phyloP scores from a whole-genome alignment of 768 basidiomycete species.

The Trametes cingulata region DNA sequence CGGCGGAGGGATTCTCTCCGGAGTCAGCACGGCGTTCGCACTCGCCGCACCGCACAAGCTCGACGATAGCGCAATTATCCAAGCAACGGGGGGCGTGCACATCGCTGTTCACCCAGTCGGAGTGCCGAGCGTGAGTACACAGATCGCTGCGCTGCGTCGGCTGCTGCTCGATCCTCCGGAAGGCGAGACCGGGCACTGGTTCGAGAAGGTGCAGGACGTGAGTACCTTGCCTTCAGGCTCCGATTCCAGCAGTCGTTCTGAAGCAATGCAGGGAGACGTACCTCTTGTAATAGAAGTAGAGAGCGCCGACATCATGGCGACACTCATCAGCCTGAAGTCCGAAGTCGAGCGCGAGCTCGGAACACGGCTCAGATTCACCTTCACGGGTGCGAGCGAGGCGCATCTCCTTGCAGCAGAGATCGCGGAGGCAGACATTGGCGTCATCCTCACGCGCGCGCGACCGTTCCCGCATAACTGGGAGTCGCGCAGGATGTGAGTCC shows the following conservation, averaged over 20 bases:
- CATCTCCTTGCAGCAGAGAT: slow-evolving; percentile 71
- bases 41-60: slow-evolving; percentile 59
- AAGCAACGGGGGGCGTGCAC: slow-evolving; percentile 68
- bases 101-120: slow-evolving; percentile 52
- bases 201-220: background rate
- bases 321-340: slow-evolving; percentile 59
- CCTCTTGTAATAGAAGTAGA: slow-evolving; percentile 60
- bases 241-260: background rate
- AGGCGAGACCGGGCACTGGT: slow-evolving; percentile 30
- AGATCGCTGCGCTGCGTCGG: slow-evolving; percentile 57
- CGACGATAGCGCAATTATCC: slow-evolving; percentile 60
- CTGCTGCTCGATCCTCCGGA: slow-evolving; percentile 43
- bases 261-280: slow-evolving; percentile 43
- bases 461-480: slow-evolving; percentile 78
- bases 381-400: slow-evolving; percentile 60
- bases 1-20: slow-evolving; percentile 53
- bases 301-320: slow-evolving; percentile 68
- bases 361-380: slow-evolving; percentile 38
- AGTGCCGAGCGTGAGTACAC: slow-evolving; percentile 56
- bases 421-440: slow-evolving; percentile 61
- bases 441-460: slow-evolving; percentile 63
- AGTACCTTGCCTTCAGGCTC: background rate
- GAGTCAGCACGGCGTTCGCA: slow-evolving; percentile 62
- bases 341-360: slow-evolving; percentile 45
- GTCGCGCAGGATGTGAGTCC: background rate